phyloP scores from a whole-genome alignment of 2,329 filamentous ascomycete genomes.

The Microthyrium microscopicum region DNA sequence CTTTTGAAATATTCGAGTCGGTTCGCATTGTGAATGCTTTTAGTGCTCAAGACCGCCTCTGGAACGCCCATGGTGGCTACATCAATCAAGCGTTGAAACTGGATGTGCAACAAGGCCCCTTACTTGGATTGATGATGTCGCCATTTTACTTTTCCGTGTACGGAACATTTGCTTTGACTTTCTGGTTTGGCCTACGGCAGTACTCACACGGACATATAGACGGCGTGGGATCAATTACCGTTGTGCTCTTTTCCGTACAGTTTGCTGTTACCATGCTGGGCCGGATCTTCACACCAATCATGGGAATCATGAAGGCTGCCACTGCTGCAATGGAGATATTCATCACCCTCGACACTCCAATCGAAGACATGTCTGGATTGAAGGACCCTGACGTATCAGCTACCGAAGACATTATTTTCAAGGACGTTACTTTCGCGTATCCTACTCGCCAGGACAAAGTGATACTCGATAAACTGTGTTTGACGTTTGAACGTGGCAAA shows the following conservation, averaged over 20 bases:
- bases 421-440: constrained; percentile 21
- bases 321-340: constrained; percentile 21
- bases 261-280: constrained; percentile 14
- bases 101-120: constrained; percentile 15
- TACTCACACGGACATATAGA: constrained; percentile 16
- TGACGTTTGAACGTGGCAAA: constrained; percentile 45
- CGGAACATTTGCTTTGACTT: constrained; percentile 20
- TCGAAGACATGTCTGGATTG: constrained; percentile 15
- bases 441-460: constrained; percentile 40
- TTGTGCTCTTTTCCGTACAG: constrained; percentile 12
- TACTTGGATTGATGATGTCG: constrained; percentile 19
- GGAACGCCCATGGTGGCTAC: constrained; percentile 14
- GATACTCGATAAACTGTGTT: constrained; percentile 42
- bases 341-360: constrained; percentile 18
- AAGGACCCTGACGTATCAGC: constrained; percentile 20
- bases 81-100: constrained; percentile 16
- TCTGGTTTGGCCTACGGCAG: constrained; percentile 23
- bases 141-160: constrained; percentile 20
- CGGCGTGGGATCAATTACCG: constrained; percentile 18
- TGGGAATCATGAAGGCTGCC: constrained; percentile 19
- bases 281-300: constrained; percentile 16
- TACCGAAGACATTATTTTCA: constrained; percentile 18
- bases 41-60: constrained; percentile 20
- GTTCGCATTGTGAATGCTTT: constrained; percentile 21
- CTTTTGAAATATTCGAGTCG: constrained; percentile 23